phyloP scores from a whole-genome alignment of 2,329 filamentous ascomycete genomes.

The Cytospora paraplurivora region DNA sequence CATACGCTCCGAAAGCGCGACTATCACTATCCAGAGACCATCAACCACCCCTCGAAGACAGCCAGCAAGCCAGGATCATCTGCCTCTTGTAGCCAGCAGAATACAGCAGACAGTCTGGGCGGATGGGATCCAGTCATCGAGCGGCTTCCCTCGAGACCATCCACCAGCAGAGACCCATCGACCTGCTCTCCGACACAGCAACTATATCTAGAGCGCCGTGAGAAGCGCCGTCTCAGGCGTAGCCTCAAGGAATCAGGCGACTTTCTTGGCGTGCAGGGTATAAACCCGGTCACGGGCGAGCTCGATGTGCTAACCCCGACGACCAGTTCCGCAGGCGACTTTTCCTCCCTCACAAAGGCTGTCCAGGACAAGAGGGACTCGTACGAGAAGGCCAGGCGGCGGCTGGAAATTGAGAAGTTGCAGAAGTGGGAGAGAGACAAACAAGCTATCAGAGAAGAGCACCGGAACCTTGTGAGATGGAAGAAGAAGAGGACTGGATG shows the following conservation, averaged over 20 bases:
- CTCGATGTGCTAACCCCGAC: slow-evolving; percentile 46
- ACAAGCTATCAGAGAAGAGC: slow-evolving; percentile 39
- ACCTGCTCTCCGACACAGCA: slow-evolving; percentile 26
- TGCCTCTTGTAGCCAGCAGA: neutral
- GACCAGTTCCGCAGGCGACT: slow-evolving; percentile 25
- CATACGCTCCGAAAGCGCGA: slow-evolving; percentile 46
- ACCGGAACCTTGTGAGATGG: slow-evolving; percentile 45
- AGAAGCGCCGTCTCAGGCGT: slow-evolving; percentile 45
- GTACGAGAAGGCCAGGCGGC: slow-evolving; percentile 45
- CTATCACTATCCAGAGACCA: slow-evolving; percentile 34
- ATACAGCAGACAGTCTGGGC: slow-evolving; percentile 36
- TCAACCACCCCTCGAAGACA: slow-evolving; percentile 22
- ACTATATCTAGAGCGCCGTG: slow-evolving; percentile 39
- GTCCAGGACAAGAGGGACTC: slow-evolving; percentile 40
- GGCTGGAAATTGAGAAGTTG: slow-evolving; percentile 48
- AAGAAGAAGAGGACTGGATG: slow-evolving; percentile 49
- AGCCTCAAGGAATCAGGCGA: slow-evolving; percentile 57
- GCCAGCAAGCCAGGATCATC: neutral
- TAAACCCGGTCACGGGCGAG: slow-evolving; percentile 59
- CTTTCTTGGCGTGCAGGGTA: slow-evolving; percentile 60
- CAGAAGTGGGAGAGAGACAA: slow-evolving; percentile 48
- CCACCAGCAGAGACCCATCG: slow-evolving; percentile 15
- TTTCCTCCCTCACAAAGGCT: slow-evolving; percentile 38
- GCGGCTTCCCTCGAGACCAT: neutral
- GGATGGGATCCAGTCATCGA: slow-evolving; percentile 42